Base-by-base conservation (phyloP, 768 basidiomycete genomes). In the Mycena rosella region DNA sequence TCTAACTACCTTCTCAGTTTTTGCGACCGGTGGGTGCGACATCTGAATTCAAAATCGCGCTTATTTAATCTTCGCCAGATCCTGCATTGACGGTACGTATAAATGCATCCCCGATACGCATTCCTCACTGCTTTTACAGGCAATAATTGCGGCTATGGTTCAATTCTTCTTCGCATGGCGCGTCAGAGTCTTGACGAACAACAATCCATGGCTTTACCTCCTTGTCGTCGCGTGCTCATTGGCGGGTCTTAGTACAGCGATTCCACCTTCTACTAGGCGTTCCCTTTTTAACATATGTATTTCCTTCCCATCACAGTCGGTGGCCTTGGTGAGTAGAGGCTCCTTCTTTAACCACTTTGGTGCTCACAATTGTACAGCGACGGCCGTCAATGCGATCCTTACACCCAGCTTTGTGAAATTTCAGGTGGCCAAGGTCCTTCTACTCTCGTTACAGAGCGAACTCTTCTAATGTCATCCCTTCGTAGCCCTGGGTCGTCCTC, bases 161-260 rank as follows among this genome's bases (percentile, higher is more conserved):
- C 69, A 71, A 64, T 36, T 59, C 30, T 71, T 71, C 61, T 57
- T 64, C 32, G 60, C 61, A 10, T 69, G 69, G 69, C 67, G 69
- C 10, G 59, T 69, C 49, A 55, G 44, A 18, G 17, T 63, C 2
- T 26, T 69, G 32, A 71, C 52, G 18, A 49, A 60, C 22, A 26
- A 42, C 30, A 40, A 52, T n/a, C 20, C 17, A 17, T 63, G 42
- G 26, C 57, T 57, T 15, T 51, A 26, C 18, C 53, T 63, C 8
- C 22, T 45, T 15, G 48, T 60, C 27, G 47, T 29, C 9, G 8
- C 22, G 18, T 60, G 45, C 36, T 17, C 60, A 20, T n/a, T 22
- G 6, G n/a, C 42, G 7, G 42, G 42, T 6, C 42, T 44, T 7
- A 20, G 42, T 44, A 22, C 42, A 22, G 3, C 38, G 42, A 20